A percentile compares a stretch with the other conserved stretches of the same genome.
Evolutionary conservation across 805 yeast species (phyloP).

Genomic region (Pichia occidentalis): DNA sequence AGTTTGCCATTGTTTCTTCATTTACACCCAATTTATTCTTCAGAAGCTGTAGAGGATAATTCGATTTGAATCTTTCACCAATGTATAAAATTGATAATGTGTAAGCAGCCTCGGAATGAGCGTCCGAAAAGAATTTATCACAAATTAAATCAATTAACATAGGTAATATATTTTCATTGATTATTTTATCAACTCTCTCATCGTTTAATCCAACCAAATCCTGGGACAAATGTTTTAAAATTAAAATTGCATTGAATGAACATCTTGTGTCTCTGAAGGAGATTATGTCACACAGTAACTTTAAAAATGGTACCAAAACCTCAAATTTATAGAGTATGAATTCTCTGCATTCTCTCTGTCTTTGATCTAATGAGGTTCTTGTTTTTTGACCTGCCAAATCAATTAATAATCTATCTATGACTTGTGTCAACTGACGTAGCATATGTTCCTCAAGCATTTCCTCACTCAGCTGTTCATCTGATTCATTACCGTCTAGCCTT

Average conservation of each 20-base stretch:
- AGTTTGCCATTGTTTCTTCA: slow-evolving; percentile 49
- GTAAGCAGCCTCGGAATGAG: slow-evolving; percentile 88
- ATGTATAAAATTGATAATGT: slow-evolving; percentile 77
- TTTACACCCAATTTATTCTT: slow-evolving; percentile 46
- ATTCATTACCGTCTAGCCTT: slow-evolving; percentile 46
- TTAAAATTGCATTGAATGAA: slow-evolving; percentile 80
- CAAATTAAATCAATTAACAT: slow-evolving; percentile 60
- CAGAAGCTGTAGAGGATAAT: slow-evolving; percentile 58
- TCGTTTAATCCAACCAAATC: slow-evolving; percentile 58
- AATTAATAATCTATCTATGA: slow-evolving; percentile 77
- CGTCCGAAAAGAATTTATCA: slow-evolving; percentile 75
- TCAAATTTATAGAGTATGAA: slow-evolving; percentile 58
- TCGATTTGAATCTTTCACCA: slow-evolving; percentile 60
- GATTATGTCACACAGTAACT: slow-evolving; percentile 68
- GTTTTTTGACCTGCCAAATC: slow-evolving; percentile 82
- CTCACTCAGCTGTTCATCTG: slow-evolving; percentile 82
- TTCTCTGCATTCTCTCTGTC: slow-evolving; percentile 60
- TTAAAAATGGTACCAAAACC: slow-evolving; percentile 72
- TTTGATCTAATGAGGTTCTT: slow-evolving; percentile 38
- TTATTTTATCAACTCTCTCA: slow-evolving; percentile 65
- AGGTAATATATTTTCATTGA: slow-evolving; percentile 61
- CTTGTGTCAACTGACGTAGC: slow-evolving; percentile 86
- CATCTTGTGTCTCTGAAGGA: slow-evolving; percentile 86
- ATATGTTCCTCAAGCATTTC: slow-evolving; percentile 98
- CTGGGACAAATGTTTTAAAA: slow-evolving; percentile 66